Base-by-base conservation (phyloP, 805 yeast genomes). In the Metschnikowia borealis region DNA sequence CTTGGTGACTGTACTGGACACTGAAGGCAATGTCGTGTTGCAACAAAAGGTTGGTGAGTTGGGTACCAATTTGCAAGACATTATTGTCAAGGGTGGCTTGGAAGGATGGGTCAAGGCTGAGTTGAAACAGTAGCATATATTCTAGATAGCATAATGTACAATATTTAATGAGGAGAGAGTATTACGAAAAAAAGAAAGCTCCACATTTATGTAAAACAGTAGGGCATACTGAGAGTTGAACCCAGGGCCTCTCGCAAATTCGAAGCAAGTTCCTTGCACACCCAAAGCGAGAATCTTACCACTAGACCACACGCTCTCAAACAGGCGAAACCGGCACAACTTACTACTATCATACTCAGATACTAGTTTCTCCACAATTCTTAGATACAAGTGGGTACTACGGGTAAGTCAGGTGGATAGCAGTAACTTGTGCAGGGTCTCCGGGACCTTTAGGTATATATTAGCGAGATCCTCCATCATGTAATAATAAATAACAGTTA, bases 71-170 rank as follows among this genome's bases (percentile, higher is more conserved):
- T 78, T 94, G 66, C 99, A 94, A 73, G 99, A 94, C 60, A 94
- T 94, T 62, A 94, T 94, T 57, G 91, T 92, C 56, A 85, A 89
- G 67, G 99, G 99, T 44, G 99, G 99, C 50, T 81, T 94, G 51
- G 99, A 94, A 78, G 96, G 96, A 38, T 94, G 99, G 99, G 97
- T 94, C 51, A 87, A 80, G 69, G 77, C 90, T 18, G 86, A 89
- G 67, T 71, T 85, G 46, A 17, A 44, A 23, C 21, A 44, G 15
- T 44, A 44, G 39, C 46, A 44, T 32, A 41, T 11, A 18, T 32
- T 32, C 32, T 23, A 44, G 39, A 35, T 35, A 21, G 46, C 46
- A 40, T 26, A 34, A 23, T 34, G 18, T 42, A 29, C 33, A 33
- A 33, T 33, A 32, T 26, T 41, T 41, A 41, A 8, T 31, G 17